Percentiles rank a stretch among this genome's conserved stretches.
These are phyloP conservation scores for Calocera cornea DNA, from an alignment of 768 basidiomycete species.

Conservation along the genomic window DNA sequence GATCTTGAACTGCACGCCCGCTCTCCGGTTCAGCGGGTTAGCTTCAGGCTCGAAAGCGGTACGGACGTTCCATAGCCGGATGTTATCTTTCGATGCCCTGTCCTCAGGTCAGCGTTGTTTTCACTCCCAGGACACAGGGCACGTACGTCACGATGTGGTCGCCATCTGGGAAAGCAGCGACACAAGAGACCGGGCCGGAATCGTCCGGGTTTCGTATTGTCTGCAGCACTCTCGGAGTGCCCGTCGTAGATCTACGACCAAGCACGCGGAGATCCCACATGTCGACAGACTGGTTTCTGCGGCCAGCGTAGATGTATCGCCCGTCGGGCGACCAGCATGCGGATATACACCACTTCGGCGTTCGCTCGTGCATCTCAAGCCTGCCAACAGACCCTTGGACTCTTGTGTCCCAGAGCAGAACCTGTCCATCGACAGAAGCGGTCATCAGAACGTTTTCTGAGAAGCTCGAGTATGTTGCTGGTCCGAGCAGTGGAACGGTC, in stretches of 20 bases:
- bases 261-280: conserved; percentile 87
- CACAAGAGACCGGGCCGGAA: conserved; percentile 83
- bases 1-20: conserved; percentile 77
- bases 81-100: conserved; percentile 85
- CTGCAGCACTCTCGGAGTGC: conserved; percentile 65
- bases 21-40: conserved; percentile 38
- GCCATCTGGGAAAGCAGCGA: conserved; percentile 85
- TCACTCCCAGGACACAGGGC: conserved; percentile 12
- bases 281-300: conserved; percentile 80
- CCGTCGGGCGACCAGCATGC: conserved; percentile 92
- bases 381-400: conserved; percentile 63
- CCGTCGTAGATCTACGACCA: conserved; percentile 45
- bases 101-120: background rate
- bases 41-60: conserved; percentile 55
- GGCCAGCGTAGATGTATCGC: conserved; percentile 74
- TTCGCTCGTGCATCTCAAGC: conserved; percentile 80
- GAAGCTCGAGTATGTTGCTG: conserved; percentile 43
- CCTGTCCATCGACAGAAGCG: conserved; percentile 80
- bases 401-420: conserved; percentile 82
- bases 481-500: conserved; percentile 44
- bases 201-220: conserved; percentile 75
- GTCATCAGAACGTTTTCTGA: conserved; percentile 80
- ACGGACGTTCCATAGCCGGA: conserved; percentile 83
- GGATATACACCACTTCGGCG: conserved; percentile 91
- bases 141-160: conserved; percentile 77